These are phyloP conservation scores for Dicorynia guianensis DNA, from an alignment of 306 rosid species.

Conservation along the genomic window DNA sequence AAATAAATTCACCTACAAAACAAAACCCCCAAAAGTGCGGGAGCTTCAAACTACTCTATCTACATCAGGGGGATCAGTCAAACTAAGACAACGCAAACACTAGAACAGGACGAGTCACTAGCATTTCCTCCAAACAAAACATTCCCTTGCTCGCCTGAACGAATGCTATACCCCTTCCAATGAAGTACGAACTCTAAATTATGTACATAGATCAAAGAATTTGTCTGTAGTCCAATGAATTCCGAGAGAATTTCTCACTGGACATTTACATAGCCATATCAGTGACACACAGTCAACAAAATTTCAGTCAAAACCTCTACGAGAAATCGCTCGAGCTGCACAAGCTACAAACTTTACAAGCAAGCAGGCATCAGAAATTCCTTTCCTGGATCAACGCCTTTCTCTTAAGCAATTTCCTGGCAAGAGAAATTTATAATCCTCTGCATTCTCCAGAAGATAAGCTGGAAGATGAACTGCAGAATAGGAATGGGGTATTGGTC, in stretches of 20 bases:
- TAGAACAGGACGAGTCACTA: slow-evolving; percentile 1
- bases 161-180: slow-evolving; percentile 36
- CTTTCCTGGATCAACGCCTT: slow-evolving; percentile 34
- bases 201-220: slow-evolving; percentile 54
- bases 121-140: slow-evolving; percentile 29
- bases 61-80: slow-evolving; percentile 32
- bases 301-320: slow-evolving; percentile 35
- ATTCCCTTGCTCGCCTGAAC: slow-evolving; percentile 17
- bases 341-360: slow-evolving; percentile 46
- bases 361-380: neutral
- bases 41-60: slow-evolving; percentile 17
- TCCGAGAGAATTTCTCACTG: slow-evolving; percentile 54
- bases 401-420: slow-evolving; percentile 83
- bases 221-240: slow-evolving; percentile 34
- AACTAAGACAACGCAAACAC: slow-evolving; percentile 28
- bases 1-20: slow-evolving; percentile 38
- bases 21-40: slow-evolving; percentile 44
- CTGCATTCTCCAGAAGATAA: slow-evolving; percentile 71
- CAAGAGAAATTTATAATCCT: slow-evolving; percentile 71
- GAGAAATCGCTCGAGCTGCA: slow-evolving; percentile 49
- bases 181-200: slow-evolving; percentile 41
- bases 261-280: slow-evolving; percentile 38
- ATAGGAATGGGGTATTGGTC: slow-evolving; percentile 84
- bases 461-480: slow-evolving; percentile 91
- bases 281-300: slow-evolving; percentile 44